Conservation (phyloP, 202 grass and related monocot species). For the Eragrostis tef region DNA sequence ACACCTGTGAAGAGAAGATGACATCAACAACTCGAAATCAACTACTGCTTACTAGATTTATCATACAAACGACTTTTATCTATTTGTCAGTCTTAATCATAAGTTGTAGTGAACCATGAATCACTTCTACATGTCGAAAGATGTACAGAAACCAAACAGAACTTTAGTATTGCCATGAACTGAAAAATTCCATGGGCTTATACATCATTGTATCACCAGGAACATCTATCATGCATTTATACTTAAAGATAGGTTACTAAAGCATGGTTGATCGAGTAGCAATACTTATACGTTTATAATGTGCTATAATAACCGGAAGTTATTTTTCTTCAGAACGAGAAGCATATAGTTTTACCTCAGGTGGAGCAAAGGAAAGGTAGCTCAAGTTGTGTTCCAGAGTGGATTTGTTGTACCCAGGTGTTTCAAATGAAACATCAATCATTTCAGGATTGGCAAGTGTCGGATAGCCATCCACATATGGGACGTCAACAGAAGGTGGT, state of each 20-base stretch:
- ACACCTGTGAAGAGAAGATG: constrained; percentile 55
- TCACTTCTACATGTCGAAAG: not conserved
- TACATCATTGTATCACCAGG: not conserved
- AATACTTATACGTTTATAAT: not conserved
- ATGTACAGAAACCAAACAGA: not conserved
- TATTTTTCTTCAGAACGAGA: constrained; percentile 1
- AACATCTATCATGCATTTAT: not conserved
- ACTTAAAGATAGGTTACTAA: constrained; percentile 17
- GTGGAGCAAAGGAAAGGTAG: constrained; percentile 94
- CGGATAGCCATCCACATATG: constrained; percentile 75
- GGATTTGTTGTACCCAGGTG: constrained; percentile 66
- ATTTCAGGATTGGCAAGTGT: constrained; percentile 63
- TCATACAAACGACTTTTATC: not conserved
- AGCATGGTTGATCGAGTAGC: not conserved
- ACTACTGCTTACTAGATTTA: not conserved
- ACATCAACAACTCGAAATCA: constrained; percentile 32
- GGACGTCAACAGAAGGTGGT: constrained; percentile 49
- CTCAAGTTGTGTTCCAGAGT: constrained; percentile 55
- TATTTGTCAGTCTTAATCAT: not conserved
- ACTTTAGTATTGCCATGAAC: not conserved
- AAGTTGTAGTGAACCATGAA: not conserved
- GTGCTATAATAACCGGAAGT: not conserved
- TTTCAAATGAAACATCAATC: constrained; percentile 68
- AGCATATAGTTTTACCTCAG: constrained; percentile 62
- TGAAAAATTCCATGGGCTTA: not conserved